These are phyloP conservation scores for Phyllosticta capitalensis DNA, from an alignment of 2,329 filamentous ascomycete species.

Conservation along the genomic window DNA sequence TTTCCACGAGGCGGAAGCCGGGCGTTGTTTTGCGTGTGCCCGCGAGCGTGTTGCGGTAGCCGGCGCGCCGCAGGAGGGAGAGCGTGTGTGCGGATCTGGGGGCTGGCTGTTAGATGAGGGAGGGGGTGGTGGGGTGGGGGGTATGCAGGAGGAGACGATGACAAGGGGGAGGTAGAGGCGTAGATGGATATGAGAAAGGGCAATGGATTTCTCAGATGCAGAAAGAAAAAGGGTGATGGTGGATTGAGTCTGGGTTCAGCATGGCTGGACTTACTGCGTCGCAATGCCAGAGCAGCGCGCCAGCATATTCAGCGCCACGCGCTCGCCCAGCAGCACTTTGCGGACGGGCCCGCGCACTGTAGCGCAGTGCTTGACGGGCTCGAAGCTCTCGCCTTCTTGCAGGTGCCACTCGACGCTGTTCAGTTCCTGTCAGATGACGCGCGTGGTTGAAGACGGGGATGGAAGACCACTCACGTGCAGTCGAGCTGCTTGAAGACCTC, in stretches of 20 bases:
- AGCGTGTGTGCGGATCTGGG: conserved; percentile 38
- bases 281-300: conserved; percentile 88
- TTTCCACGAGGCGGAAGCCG: conserved; percentile 89
- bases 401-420: conserved; percentile 73
- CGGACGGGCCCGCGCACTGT: conserved; percentile 79
- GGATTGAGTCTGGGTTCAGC: neutral
- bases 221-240: neutral
- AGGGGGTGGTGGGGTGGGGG: neutral
- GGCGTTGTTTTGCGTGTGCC: conserved; percentile 96
- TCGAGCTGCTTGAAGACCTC: conserved; percentile 86
- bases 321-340: conserved; percentile 78
- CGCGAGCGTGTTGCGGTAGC: conserved; percentile 76
- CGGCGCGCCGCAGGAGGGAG: conserved; percentile 46
- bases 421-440: neutral
- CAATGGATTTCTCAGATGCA: too few relatives aligned
- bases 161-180: neutral
- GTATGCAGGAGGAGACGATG: neutral
- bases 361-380: conserved; percentile 57
- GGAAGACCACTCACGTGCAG: conserved; percentile 50
- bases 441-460: neutral
- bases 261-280: conserved; percentile 38
- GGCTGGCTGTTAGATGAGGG: neutral
- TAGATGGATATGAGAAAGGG: neutral
- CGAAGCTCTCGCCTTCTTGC: conserved; percentile 61
- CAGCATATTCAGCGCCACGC: conserved; percentile 84